Base-by-base conservation (phyloP, 148 eudicot species). In the Fagopyrum homotropicum region DNA sequence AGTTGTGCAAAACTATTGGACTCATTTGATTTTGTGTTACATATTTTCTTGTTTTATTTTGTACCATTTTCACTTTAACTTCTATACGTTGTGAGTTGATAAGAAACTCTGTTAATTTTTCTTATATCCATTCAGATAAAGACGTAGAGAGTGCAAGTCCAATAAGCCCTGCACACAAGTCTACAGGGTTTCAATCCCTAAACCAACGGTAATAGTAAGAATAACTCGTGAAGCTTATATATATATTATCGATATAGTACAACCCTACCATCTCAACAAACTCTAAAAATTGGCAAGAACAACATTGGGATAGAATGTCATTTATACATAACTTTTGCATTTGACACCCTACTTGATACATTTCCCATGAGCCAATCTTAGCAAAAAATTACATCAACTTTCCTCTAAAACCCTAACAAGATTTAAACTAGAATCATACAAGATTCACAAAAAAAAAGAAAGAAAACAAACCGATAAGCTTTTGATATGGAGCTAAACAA, bases 261-360 rank as follows among this genome's bases (percentile, higher is more conserved):
- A 22, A 22, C 26, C 26, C 26, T 22, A 22, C 26, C 26, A 22
- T 22, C 26, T 22, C 26, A 22, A 22, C 26, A 22, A 22, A 22
- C 26, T 22, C 26, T 22, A 22, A 22, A 22, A 22, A 0, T 22
- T 35, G 40, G 35, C 35, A 1, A 2, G 35, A 35, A 35, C 40
- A 35, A 35, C 40, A 35, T 19, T 57, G 11, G n/a, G 35, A 57
- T 56, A 56, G 26, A 56, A 17, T 56, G 61, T 5, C 26, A 56
- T 57, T 57, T 57, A 57, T 57, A 57, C 63, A 63, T 9, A 63
- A 15, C 70, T 66, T 66, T 66, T 66, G 71, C 71, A 66, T 35
- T 26, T 63, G 10, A 43, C 71, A 40, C 46, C 15, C 35, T 40
- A 61, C 30, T 7, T 57, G 22, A 19, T 57, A 61, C 68, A 61